Base-by-base conservation (phyloP, 31 red algal genomes). In the Porphyra umbilicalis region DNA sequence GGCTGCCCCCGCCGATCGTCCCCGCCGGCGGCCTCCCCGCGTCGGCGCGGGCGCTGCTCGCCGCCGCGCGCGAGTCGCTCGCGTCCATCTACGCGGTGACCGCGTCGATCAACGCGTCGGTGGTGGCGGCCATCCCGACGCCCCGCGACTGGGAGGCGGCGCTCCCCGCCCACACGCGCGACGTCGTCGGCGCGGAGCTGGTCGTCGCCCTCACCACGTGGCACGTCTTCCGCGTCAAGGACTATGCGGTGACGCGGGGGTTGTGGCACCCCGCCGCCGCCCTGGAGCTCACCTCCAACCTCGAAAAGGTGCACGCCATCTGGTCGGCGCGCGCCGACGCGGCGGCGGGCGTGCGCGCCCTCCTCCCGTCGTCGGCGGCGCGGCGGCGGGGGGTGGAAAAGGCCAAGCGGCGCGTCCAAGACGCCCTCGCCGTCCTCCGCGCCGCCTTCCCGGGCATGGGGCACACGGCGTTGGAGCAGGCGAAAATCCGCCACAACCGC, bases 401-500 rank as follows among this genome's bases (percentile, higher is more conserved):
- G 4, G 57, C 57, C 57, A 18, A 29, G 25, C 30, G 25, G 20
- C 57, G 57, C 25, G 57, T 71, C 25, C 25, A 14, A 32, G 11
- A 33, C 2, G 76, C 76, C 4, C 76, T 78, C 33, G 35, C 31
- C 2, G 30, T 15, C 20, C 75, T 84, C 14, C 83, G 83, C 25
- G 33, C 36, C 20, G 32, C 39, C 8, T 88, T 91, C 39, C 92
- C 96, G 18, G 89, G 88, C 35, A 95, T 98, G 89, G 83, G 89
- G 80, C 96, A 95, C 83, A 98, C 96, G n/a, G 90, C 90, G 57
- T 80, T 94, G 79, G 93, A 98, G 57, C 92, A 93, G 90, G 86
- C 92, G 3, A 93, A 93, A 76, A 95, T 98, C 80, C 91, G 92
- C 76, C 44, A 93, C 80, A 98, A 98, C 79, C 84, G 85, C 68